phyloP scores from a whole-genome alignment of 2,329 filamentous ascomycete species.

The Hortaea sp. region DNA sequence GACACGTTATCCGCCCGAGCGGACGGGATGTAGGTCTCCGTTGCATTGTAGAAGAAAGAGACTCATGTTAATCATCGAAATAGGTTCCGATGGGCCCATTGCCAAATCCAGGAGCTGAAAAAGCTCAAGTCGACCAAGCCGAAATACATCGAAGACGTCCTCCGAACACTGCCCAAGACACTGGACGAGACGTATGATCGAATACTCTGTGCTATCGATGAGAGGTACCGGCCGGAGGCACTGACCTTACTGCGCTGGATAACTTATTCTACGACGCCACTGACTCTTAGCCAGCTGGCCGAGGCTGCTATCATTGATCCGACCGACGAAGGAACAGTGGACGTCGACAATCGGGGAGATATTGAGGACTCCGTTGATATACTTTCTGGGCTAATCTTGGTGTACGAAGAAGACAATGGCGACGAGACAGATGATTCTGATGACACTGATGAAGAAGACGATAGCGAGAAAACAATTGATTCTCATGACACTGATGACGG shows the following conservation, averaged over 20 bases:
- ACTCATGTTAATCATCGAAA: neutral
- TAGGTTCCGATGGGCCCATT: conserved; percentile 21
- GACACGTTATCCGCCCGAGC: conserved; percentile 11
- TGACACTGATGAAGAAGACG: neutral
- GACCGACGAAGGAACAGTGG: conserved; percentile 4
- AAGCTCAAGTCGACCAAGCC: conserved; percentile 10
- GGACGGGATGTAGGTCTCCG: conserved; percentile 15
- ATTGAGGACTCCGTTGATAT: conserved; percentile 7
- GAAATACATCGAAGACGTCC: conserved; percentile 6
- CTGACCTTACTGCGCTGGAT: conserved; percentile 13
- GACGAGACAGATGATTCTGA: neutral
- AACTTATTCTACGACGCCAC: conserved; percentile 11
- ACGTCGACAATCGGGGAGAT: conserved; percentile 6
- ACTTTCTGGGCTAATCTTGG: conserved; percentile 7
- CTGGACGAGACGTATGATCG: conserved; percentile 20
- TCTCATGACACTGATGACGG: neutral
- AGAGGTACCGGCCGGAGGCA: conserved; percentile 5
- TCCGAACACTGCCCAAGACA: conserved; percentile 12
- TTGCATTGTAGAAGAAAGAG: too few relatives aligned
- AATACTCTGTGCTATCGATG: conserved; percentile 12
- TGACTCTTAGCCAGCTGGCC: conserved; percentile 10
- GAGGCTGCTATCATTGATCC: conserved; percentile 11
- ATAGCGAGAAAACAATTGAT: neutral
- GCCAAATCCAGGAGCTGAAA: conserved; percentile 17
- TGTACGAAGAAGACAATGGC: neutral